Percentiles rank a stretch among this genome's conserved stretches.
Evolutionary conservation across 2,329 filamentous ascomycete species (phyloP).

Genomic region (Alternaria hordeiaustralica): DNA sequence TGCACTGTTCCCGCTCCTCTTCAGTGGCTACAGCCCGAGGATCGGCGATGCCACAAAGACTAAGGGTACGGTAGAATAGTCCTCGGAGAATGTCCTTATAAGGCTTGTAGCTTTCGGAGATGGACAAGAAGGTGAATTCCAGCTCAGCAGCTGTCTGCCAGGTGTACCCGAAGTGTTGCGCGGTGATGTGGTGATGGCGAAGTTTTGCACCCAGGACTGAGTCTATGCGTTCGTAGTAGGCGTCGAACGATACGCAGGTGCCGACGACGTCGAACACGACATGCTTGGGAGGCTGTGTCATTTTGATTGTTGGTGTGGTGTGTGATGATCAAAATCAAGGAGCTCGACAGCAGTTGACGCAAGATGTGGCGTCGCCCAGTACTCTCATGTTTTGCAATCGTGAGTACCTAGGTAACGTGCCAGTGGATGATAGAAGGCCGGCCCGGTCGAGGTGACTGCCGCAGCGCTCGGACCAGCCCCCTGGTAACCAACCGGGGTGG

Average conservation of each 20-base stretch:
- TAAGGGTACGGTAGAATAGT: slow-evolving; percentile 17
- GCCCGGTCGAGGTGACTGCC: slow-evolving; percentile 1
- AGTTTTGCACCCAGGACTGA: slow-evolving; percentile 12
- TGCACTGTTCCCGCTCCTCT: slow-evolving; percentile 14
- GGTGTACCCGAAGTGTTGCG: slow-evolving; percentile 18
- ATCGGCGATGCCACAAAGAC: slow-evolving; percentile 9
- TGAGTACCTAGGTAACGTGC: background rate
- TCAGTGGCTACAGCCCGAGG: slow-evolving; percentile 7
- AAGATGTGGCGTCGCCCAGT: background rate
- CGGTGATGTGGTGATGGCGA: slow-evolving; percentile 5
- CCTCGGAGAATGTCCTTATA: slow-evolving; percentile 15
- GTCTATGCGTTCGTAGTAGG: slow-evolving; percentile 17
- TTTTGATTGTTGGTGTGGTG: background rate
- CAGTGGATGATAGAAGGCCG: background rate
- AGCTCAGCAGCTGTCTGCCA: slow-evolving; percentile 21
- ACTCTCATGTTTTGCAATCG: background rate
- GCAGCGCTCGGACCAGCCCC: background rate
- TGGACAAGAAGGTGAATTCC: slow-evolving; percentile 23
- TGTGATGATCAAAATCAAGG: background rate
- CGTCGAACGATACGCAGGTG: slow-evolving; percentile 19
- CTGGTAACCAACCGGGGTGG: too few species aligned
- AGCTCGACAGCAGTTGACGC: background rate
- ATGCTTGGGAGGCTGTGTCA: slow-evolving; percentile 10
- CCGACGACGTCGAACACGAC: slow-evolving; percentile 20
- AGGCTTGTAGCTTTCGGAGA: slow-evolving; percentile 12